Percentiles rank a stretch among this genome's conserved stretches.
Evolutionary conservation across 2,329 filamentous ascomycete genomes (phyloP).

Genomic region (Penicillium rolfsii): DNA sequence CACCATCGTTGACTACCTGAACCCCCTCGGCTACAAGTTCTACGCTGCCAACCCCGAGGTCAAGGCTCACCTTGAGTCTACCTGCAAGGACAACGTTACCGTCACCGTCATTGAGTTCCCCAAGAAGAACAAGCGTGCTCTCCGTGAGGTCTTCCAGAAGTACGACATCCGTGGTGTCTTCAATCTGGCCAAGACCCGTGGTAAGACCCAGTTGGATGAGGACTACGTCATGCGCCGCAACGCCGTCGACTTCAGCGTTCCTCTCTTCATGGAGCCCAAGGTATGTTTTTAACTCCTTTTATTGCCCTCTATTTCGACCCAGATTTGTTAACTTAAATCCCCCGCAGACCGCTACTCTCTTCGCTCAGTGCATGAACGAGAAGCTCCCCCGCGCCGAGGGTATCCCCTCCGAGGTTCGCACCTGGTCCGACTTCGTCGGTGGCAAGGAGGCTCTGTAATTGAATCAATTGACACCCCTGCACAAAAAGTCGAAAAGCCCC

Average conservation of each 20-base stretch:
- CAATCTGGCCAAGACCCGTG: slow-evolving; percentile 84
- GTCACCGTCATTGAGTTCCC: slow-evolving; percentile 97
- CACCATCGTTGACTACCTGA: slow-evolving; percentile 81
- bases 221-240: slow-evolving; percentile 99
- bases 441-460: slow-evolving; percentile 57
- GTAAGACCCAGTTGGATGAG: slow-evolving; percentile 82
- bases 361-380: slow-evolving; percentile 94
- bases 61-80: slow-evolving; percentile 79
- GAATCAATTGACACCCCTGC: slow-evolving; percentile 16
- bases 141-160: slow-evolving; percentile 94
- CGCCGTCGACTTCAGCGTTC: slow-evolving; percentile 96
- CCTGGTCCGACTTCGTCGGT: slow-evolving; percentile 95
- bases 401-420: slow-evolving; percentile 86
- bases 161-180: slow-evolving; percentile 95
- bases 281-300: slow-evolving; percentile 56
- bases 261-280: slow-evolving; percentile 98
- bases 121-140: slow-evolving; percentile 89
- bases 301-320: background rate
- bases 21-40: slow-evolving; percentile 91
- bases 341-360: slow-evolving; percentile 84
- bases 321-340: slow-evolving; percentile 33
- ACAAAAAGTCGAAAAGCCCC: slow-evolving; percentile 22
- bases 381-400: slow-evolving; percentile 89
- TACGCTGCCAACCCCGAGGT: slow-evolving; percentile 81
- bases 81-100: slow-evolving; percentile 65